Base-by-base conservation (phyloP, 331 rosid species). In the Quercus tomentella region DNA sequence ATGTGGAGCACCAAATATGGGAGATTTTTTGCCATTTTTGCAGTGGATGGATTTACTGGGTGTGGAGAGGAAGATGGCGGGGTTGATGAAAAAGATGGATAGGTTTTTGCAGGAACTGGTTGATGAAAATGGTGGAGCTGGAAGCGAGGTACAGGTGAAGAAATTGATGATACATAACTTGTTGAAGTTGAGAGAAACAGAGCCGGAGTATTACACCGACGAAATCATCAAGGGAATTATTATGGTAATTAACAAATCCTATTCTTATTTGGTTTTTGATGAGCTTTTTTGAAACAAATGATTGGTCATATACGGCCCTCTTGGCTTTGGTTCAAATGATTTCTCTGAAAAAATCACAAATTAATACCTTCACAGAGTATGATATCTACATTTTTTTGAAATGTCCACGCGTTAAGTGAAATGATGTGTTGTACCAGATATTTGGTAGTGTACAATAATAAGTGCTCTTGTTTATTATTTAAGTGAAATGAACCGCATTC, bases 121-220 rank as follows among this genome's bases (percentile, higher is more conserved):
- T 14, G 68, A 74, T 58, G 68, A 74, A 30, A 54, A 49, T 30
- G 4, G 70, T 56, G 69, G 5, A 25, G 18, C n/a, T 2, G 49
- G 43, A 65, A 65, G 31, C 14, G 60, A 58, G 7, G 77, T 23
- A 14, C 14, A 56, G 63, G 72, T 23, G 55, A 79, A 26, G 45
- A 79, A 62, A 61, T 79, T 60, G 77, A 72, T 26, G 77, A 58
- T 22, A 3, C 54, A 14, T 49, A 49, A 49, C 54, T 49, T 79
- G 66, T 55, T 79, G 60, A 21, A 55, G 3, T 7, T 71, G 65
- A 77, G 72, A 72, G 73, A 79, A 79, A 70, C 82, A 0, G 82
- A 79, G 14, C 82, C 82, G 28, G 77, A 79, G 5, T 55, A 26
- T 4, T 79, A 60, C 33, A 49, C 4, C 9, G 82, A 79, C 2